Base-by-base conservation (phyloP, 345 rosid genomes). In the Toxicodendron radicans region DNA sequence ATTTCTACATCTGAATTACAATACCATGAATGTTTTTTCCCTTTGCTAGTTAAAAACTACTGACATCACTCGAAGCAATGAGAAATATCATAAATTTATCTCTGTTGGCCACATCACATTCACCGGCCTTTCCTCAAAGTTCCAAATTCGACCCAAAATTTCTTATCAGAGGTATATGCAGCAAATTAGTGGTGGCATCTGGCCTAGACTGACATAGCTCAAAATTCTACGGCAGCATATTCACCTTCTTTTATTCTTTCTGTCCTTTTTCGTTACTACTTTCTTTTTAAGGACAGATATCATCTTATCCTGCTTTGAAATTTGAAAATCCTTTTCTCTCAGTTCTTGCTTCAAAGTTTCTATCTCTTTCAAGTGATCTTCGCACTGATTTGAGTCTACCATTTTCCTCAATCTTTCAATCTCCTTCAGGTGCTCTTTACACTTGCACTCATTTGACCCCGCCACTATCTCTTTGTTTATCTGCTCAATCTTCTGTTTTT, bases 301-400 rank as follows among this genome's bases (percentile, higher is more conserved):
- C 17, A 80, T 87, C 88, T 80, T 84, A 72, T 87, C 87, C 82
- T 78, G 88, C 20, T 62, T 45, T 23, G 61, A 18, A 24, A 89
- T 62, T 76, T 82, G 77, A 58, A 75, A 56, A 38, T 85, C 91
- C 66, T 82, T 86, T 45, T 80, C 61, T 66, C 66, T 84, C 68
- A 92, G 76, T 73, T 87, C 79, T 77, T 78, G 80, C 81, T 86
- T 87, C 77, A 87, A 73, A 27, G 53, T 81, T 69, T 86, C 89
- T 12, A 88, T 87, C 79, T 85, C 90, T 76, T 77, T 70, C 83
- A 75, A 60, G 65, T 84, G 86, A 38, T 80, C 59, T 18, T 74
- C 73, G 1, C 70, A 45, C 24, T 63, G 71, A 12, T 73, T 64
- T 14, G 53, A 18, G 43, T 51, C 73, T 69, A 41, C 60, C 78